Percentiles rank a stretch among this genome's conserved stretches.
These are phyloP conservation scores for Syncephalastrum racemosum DNA, from an alignment of 371 early-diverging fungal genomes.

Conservation along the genomic window DNA sequence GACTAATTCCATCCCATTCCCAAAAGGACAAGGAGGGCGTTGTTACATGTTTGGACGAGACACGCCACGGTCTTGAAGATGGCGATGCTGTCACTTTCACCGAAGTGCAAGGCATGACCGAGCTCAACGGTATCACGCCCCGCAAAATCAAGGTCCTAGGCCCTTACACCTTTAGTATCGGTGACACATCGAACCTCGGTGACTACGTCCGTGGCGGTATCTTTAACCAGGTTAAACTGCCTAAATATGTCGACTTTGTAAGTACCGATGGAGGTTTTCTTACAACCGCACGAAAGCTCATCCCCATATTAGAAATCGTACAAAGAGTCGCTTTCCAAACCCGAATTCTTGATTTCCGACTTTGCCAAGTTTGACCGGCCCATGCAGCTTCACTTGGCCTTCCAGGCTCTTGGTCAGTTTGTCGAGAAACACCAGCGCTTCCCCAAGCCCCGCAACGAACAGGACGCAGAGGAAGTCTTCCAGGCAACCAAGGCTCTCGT, in stretches of 20 bases:
- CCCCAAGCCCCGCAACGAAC: conserved; percentile 57
- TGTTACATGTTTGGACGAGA: conserved; percentile 95
- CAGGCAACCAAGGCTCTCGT: conserved; percentile 57
- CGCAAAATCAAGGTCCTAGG: conserved; percentile 85
- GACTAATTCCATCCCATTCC: conserved; percentile 8
- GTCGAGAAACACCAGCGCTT: conserved; percentile 54
- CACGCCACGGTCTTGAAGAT: conserved; percentile 95
- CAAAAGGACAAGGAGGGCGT: conserved; percentile 78
- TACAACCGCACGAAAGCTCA: not conserved
- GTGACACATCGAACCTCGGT: conserved; percentile 78
- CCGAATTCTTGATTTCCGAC: conserved; percentile 90
- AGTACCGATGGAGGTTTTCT: conserved; percentile 20
- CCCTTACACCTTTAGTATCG: conserved; percentile 95
- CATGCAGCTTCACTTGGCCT: conserved; percentile 85
- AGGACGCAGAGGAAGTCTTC: conserved; percentile 67
- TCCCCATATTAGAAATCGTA: conserved; percentile 57
- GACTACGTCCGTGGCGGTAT: conserved; percentile 84
- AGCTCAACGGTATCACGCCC: conserved; percentile 82
- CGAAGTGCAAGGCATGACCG: conserved; percentile 92
- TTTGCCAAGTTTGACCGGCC: conserved; percentile 98
- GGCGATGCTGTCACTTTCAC: conserved; percentile 95
- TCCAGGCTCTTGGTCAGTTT: conserved; percentile 91
- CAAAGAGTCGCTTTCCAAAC: conserved; percentile 74
- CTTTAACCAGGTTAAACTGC: conserved; percentile 94
- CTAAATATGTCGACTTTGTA: conserved; percentile 81